Conservation (phyloP, 768 basidiomycete genomes). For the Calocybe indica region DNA sequence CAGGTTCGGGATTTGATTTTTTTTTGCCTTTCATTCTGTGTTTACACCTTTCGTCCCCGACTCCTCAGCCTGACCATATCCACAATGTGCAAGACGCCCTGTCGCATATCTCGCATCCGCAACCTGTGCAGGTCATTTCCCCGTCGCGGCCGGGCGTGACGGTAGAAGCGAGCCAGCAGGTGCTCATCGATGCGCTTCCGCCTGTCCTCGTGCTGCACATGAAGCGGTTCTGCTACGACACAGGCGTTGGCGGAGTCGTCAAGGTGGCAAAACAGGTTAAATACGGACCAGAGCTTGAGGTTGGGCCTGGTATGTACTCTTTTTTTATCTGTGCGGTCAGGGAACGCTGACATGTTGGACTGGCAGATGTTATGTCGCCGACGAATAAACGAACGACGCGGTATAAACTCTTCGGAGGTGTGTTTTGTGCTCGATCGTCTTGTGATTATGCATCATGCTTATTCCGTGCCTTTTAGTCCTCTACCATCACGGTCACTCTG, state of each 20-base stretch:
- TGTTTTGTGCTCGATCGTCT: constrained; percentile 12
- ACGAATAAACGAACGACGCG: constrained; percentile 40
- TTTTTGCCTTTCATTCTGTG: neutral
- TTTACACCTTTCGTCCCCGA: neutral
- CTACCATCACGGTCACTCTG: constrained; percentile 90
- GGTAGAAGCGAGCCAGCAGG: constrained; percentile 60
- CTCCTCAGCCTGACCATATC: constrained; percentile 59
- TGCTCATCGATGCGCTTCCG: constrained; percentile 76
- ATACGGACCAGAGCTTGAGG: constrained; percentile 73
- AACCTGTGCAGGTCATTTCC: constrained; percentile 70
- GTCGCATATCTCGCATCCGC: constrained; percentile 67
- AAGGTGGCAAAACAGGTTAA: constrained; percentile 81
- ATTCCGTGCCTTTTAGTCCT: constrained; percentile 42
- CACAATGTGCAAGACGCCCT: constrained; percentile 82
- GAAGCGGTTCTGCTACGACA: constrained; percentile 89
- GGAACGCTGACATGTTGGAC: neutral
- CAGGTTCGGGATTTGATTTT: constrained; percentile 41
- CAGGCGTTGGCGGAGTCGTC: constrained; percentile 64
- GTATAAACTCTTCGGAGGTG: constrained; percentile 85
- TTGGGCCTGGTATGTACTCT: constrained; percentile 53
- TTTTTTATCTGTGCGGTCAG: neutral
- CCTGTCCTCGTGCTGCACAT: constrained; percentile 83
- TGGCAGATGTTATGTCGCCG: constrained; percentile 55
- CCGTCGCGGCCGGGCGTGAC: constrained; percentile 49
- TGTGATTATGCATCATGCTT: neutral